Base-by-base conservation (phyloP, 1,284 basidiomycete genomes). In the Cronartium ribicola region DNA sequence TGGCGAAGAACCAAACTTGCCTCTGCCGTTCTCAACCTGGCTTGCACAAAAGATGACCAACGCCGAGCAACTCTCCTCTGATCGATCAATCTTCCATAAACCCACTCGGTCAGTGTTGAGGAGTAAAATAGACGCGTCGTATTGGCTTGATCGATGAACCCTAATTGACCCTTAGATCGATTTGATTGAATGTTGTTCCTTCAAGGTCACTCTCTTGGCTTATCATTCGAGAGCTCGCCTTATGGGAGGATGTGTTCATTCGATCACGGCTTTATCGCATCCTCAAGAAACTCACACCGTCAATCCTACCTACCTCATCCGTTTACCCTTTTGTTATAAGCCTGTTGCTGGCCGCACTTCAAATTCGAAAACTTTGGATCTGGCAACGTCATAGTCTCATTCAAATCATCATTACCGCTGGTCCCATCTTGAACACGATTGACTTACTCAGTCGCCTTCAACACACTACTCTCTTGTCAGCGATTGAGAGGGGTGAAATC, bases 321-420 rank as follows among this genome's bases (percentile, higher is more conserved):
- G 8, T n/a, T 20, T 55, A n/a, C 29, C 51, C 51, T n/a, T 55
- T 55, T 29, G 5, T 55, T 0, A n/a, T 55, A n/a, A n/a, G 14
- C 29, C 29, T 55, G 13, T 20, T 55, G 5, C 10, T 55, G 6
- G n/a, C 51, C 7, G 13, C 5, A n/a, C 10, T 55, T 55, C 51
- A 55, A 55, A 55, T 55, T 55, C 51, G 51, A 20, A 55, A 55
- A 13, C 13, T 55, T 55, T 55, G 51, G 51, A 55, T 55, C 13
- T n/a, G 14, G 13, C 51, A 55, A 55, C 51, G 14, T 46, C 13
- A 55, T 1, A 55, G 14, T 55, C 29, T 55, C 5, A 55, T 55
- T 55, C 51, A 55, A 55, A 2, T n/a, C 29, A 6, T 55, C 13
- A 55, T 55, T 55, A 55, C 14, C 17, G 2, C 29, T 4, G 51